Evolutionary conservation across 176 grass and related monocot species (phyloP).

Genomic region (Triticum urartu): DNA sequence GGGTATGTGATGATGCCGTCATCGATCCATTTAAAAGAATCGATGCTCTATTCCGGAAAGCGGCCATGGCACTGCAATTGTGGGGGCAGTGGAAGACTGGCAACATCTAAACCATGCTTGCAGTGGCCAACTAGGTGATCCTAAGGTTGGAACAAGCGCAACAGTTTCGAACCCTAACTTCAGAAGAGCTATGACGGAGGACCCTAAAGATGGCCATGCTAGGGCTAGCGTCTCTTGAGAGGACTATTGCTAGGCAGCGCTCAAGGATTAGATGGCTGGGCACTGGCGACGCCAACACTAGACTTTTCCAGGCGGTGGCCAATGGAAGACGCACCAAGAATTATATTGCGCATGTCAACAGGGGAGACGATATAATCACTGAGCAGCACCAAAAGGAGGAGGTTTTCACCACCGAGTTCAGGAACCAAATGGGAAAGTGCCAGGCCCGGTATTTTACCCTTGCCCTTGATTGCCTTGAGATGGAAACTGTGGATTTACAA

Average conservation of each 20-base stretch:
- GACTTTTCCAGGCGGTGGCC: neutral
- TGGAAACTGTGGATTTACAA: neutral
- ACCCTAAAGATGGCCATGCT: neutral
- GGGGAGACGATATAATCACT: neutral
- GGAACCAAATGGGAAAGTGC: too few species aligned
- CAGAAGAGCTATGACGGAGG: neutral
- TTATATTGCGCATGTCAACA: neutral
- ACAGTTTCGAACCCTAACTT: rapidly evolving
- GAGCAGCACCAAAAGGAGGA: neutral
- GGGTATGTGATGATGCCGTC: too few species aligned
- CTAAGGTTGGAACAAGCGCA: neutral
- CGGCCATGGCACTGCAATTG: too few species aligned
- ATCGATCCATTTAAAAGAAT: too few species aligned
- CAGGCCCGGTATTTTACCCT: neutral
- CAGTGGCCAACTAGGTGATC: too few species aligned
- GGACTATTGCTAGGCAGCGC: neutral
- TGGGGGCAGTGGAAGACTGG: too few species aligned
- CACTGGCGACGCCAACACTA: neutral
- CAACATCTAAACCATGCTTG: too few species aligned
- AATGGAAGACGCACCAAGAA: neutral
- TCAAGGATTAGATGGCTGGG: neutral
- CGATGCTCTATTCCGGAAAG: too few species aligned
- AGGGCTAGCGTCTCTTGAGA: rapidly evolving
- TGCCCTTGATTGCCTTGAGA: neutral
- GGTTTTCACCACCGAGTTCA: too few species aligned